A percentile compares a stretch with the other conserved stretches of the same genome.
These are phyloP conservation scores for Pleurotus citrinopileatus DNA, from an alignment of 768 basidiomycete genomes.

Conservation along the genomic window DNA sequence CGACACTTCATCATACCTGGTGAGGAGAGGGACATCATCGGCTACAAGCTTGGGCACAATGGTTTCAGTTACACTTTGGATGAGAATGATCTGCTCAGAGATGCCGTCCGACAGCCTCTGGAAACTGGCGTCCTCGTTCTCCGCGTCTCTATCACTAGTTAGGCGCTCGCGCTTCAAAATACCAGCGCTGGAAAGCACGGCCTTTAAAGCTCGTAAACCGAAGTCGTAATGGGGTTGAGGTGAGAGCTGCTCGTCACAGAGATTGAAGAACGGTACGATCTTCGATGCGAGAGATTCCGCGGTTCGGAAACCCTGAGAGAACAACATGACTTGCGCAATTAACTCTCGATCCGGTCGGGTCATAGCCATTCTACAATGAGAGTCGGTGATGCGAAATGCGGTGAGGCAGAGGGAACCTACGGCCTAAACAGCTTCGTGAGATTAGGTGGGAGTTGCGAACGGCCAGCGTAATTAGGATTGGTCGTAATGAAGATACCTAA, in stretches of 20 bases:
- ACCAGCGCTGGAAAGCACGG: slow-evolving; percentile 95
- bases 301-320: slow-evolving; percentile 98
- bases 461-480: slow-evolving; percentile 98
- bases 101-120: slow-evolving; percentile 65
- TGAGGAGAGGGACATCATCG: slow-evolving; percentile 92
- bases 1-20: slow-evolving; percentile 55
- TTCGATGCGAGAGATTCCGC: slow-evolving; percentile 98
- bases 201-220: slow-evolving; percentile 94
- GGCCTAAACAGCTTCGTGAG: slow-evolving; percentile 91
- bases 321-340: slow-evolving; percentile 98
- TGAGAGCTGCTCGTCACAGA: slow-evolving; percentile 96
- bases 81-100: slow-evolving; percentile 94
- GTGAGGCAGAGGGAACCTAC: slow-evolving; percentile 48
- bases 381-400: background rate
- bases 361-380: slow-evolving; percentile 90
- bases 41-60: slow-evolving; percentile 98
- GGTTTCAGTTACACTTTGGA: slow-evolving; percentile 97
- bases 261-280: slow-evolving; percentile 98
- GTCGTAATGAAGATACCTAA: slow-evolving; percentile 97
- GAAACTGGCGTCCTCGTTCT: slow-evolving; percentile 35
- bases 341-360: slow-evolving; percentile 97
- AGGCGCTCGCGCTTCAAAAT: slow-evolving; percentile 93
- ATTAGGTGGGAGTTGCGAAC: slow-evolving; percentile 86
- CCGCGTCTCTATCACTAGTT: slow-evolving; percentile 40
- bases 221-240: slow-evolving; percentile 99